phyloP scores from a whole-genome alignment of 306 rosid genomes.

The Echinosophora koreensis region DNA sequence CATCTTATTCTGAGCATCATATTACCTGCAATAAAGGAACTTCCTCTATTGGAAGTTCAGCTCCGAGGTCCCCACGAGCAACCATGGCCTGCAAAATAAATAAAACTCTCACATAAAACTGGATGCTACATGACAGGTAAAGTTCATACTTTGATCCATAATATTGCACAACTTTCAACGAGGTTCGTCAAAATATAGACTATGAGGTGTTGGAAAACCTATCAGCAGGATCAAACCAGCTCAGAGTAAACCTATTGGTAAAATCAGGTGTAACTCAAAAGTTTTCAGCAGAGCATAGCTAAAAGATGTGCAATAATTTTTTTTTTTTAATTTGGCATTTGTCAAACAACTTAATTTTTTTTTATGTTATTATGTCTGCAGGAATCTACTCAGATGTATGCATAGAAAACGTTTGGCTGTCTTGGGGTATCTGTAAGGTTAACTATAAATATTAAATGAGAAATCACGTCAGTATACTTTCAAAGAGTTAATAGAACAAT shows the following conservation, averaged over 20 bases:
- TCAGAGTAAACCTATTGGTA: slow-evolving; percentile 28
- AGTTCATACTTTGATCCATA: slow-evolving; percentile 20
- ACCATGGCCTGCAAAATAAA: slow-evolving; percentile 84
- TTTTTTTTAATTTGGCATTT: slow-evolving; percentile 32
- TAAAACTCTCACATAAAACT: slow-evolving; percentile 35
- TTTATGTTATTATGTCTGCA: background rate
- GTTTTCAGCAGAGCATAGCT: slow-evolving; percentile 1
- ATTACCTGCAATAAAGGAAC: slow-evolving; percentile 95
- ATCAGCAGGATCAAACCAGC: slow-evolving; percentile 24
- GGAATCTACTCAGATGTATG: slow-evolving; percentile 15
- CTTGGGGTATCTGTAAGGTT: slow-evolving; percentile 5
- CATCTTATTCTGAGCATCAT: slow-evolving; percentile 13
- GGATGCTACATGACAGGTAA: slow-evolving; percentile 30
- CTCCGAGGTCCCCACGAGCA: slow-evolving; percentile 99
- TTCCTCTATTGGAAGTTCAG: slow-evolving; percentile 98
- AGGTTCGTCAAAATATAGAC: slow-evolving; percentile 33
- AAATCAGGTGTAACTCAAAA: slow-evolving; percentile 25
- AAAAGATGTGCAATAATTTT: slow-evolving; percentile 8
- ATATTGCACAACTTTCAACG: slow-evolving; percentile 13
- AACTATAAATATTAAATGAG: slow-evolving; percentile 13
- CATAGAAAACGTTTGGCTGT: background rate
- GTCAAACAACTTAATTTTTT: slow-evolving; percentile 25
- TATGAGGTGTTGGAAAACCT: slow-evolving; percentile 3
- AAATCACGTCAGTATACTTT: slow-evolving; percentile 22
- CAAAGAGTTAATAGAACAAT: background rate